These are phyloP conservation scores for Suhomyces yuchorum DNA, from an alignment of 1,139 yeast genomes.

Conservation along the genomic window DNA sequence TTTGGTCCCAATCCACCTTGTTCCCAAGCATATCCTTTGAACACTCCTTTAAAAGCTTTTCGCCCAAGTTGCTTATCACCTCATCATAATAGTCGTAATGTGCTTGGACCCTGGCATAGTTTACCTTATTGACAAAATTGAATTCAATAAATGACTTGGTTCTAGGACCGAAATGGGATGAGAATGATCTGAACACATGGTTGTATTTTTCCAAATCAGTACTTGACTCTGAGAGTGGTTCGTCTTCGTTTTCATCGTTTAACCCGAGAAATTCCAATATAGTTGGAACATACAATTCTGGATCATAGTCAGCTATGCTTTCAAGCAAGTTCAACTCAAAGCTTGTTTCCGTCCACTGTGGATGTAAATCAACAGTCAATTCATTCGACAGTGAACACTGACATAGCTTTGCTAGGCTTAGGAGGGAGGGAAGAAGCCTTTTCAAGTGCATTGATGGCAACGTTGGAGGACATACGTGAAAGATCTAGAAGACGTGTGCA, in stretches of 20 bases:
- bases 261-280: conserved; percentile 41
- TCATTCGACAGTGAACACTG: conserved; percentile 3
- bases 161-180: conserved; percentile 17
- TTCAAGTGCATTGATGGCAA: not conserved
- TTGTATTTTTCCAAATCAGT: conserved; percentile 40
- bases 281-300: conserved; percentile 50
- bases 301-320: conserved; percentile 52
- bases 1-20: conserved; percentile 19
- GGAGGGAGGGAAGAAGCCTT: conserved; percentile 1
- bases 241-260: conserved; percentile 29
- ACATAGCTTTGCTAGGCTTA: not conserved
- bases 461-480: not conserved
- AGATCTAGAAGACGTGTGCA: not conserved
- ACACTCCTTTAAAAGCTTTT: conserved; percentile 27
- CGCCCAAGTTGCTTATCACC: conserved; percentile 24
- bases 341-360: conserved; percentile 41
- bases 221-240: conserved; percentile 6
- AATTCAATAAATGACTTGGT: conserved; percentile 45
- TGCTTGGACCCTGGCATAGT: conserved; percentile 64
- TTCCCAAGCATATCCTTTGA: conserved; percentile 41
- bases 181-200: conserved; percentile 33
- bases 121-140: conserved; percentile 52
- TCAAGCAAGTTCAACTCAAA: conserved; percentile 56
- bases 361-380: conserved; percentile 19
- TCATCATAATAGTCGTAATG: conserved; percentile 56